Evolutionary conservation across 1,284 basidiomycete species (phyloP).

Genomic region (Apiotrichum brassicae): DNA sequence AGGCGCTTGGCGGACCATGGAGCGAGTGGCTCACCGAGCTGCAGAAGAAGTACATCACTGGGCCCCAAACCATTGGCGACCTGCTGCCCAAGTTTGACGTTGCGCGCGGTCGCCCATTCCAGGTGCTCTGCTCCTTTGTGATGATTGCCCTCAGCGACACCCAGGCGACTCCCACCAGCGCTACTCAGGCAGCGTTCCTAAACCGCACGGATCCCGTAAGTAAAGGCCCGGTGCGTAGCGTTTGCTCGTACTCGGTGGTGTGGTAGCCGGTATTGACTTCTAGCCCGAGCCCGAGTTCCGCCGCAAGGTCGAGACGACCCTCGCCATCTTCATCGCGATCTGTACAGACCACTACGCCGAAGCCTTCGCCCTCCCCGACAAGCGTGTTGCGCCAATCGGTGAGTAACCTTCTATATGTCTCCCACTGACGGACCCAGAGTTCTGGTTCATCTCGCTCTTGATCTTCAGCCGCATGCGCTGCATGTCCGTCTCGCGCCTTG

Average conservation of each 20-base stretch:
- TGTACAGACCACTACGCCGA: conserved; percentile 20
- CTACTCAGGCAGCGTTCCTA: conserved; percentile 16
- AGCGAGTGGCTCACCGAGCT: conserved; percentile 28
- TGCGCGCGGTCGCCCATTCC: conserved; percentile 28
- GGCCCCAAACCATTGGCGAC: conserved; percentile 14
- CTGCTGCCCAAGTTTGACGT: conserved; percentile 19
- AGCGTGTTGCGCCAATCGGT: conserved; percentile 39
- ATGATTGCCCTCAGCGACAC: conserved; percentile 16
- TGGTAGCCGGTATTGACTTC: too few species aligned
- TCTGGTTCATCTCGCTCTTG: conserved; percentile 29
- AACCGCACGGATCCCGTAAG: conserved; percentile 17
- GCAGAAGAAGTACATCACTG: conserved; percentile 27
- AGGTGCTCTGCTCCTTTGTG: conserved; percentile 22
- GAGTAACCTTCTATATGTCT: conserved; percentile 8
- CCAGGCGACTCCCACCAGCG: background rate
- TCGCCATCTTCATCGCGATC: conserved; percentile 32
- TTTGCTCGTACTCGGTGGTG: too few species aligned
- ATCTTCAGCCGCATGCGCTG: conserved; percentile 31
- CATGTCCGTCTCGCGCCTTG: conserved; percentile 22
- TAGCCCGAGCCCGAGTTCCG: conserved; percentile 28
- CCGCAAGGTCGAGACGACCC: conserved; percentile 24
- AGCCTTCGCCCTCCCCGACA: conserved; percentile 25
- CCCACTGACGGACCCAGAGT: conserved; percentile 23
- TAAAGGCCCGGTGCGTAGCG: too few species aligned
- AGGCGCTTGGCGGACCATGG: conserved; percentile 36